These are phyloP conservation scores for Thielaviopsis euricoi DNA, from an alignment of 2,329 filamentous ascomycete species.

Conservation along the genomic window DNA sequence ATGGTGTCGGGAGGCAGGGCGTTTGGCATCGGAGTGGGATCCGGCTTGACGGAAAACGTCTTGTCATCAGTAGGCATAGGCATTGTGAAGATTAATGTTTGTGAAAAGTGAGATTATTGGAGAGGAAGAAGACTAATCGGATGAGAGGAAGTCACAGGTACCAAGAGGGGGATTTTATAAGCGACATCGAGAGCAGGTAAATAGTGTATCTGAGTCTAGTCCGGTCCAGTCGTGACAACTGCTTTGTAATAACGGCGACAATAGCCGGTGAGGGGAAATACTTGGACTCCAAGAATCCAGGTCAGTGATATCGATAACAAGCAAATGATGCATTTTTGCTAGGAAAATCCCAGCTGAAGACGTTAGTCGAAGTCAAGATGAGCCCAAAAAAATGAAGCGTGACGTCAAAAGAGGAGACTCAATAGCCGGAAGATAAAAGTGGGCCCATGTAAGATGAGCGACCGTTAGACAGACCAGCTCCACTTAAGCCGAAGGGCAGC, in stretches of 20 bases:
- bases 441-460: neutral
- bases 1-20: neutral
- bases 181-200: neutral
- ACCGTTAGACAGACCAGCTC: neutral
- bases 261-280: neutral
- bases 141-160: neutral
- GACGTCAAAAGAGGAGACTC: neutral
- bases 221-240: neutral
- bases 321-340: neutral
- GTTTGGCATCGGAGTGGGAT: neutral
- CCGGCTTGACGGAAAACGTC: neutral
- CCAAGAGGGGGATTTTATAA: neutral
- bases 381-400: neutral
- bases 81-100: neutral
- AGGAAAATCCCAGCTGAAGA: neutral
- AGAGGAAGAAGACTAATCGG: neutral
- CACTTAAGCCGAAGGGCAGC: neutral
- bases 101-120: neutral
- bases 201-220: neutral
- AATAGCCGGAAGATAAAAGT: neutral
- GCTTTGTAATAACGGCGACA: neutral
- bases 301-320: neutral
- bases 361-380: neutral
- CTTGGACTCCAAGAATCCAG: too few relatives aligned
- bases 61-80: neutral